phyloP scores from a whole-genome alignment of 805 yeast species.

The Komagataella pastoris region DNA sequence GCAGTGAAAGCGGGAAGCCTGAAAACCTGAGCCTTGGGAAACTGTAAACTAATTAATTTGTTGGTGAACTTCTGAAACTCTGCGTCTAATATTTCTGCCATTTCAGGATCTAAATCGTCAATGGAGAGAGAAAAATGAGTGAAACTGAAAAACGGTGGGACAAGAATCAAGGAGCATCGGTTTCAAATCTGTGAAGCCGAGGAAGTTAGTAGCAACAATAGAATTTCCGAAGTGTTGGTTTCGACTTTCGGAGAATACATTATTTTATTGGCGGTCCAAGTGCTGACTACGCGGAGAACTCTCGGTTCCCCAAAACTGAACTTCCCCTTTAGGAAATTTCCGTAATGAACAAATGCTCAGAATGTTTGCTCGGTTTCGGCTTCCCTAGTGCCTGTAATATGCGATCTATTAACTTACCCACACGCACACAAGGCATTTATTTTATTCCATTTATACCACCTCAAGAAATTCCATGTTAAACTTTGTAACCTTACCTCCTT shows the following conservation, averaged over 20 bases:
- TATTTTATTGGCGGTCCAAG: too few relatives aligned
- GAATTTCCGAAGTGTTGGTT: neutral
- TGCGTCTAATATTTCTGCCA: neutral
- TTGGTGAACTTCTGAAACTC: neutral
- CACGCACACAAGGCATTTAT: neutral
- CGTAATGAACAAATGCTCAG: neutral
- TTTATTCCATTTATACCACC: neutral
- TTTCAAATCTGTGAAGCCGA: too few relatives aligned
- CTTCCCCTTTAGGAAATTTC: neutral
- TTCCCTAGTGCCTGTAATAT: neutral
- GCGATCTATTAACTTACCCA: neutral
- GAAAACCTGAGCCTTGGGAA: constrained; percentile 14
- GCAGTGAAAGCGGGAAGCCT: constrained; percentile 13
- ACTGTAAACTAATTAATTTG: constrained; percentile 6
- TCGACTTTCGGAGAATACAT: neutral
- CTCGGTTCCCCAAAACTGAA: neutral
- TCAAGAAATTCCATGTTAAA: neutral
- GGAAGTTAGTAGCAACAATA: too few relatives aligned
- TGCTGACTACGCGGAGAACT: too few relatives aligned
- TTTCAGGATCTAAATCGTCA: neutral
- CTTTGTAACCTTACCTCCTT: neutral
- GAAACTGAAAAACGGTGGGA: neutral
- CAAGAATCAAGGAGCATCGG: too few relatives aligned
- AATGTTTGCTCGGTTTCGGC: neutral
- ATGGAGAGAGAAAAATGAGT: too few relatives aligned